phyloP scores from a whole-genome alignment of 352 stramenopile species.

The Phytophthora melonis region DNA sequence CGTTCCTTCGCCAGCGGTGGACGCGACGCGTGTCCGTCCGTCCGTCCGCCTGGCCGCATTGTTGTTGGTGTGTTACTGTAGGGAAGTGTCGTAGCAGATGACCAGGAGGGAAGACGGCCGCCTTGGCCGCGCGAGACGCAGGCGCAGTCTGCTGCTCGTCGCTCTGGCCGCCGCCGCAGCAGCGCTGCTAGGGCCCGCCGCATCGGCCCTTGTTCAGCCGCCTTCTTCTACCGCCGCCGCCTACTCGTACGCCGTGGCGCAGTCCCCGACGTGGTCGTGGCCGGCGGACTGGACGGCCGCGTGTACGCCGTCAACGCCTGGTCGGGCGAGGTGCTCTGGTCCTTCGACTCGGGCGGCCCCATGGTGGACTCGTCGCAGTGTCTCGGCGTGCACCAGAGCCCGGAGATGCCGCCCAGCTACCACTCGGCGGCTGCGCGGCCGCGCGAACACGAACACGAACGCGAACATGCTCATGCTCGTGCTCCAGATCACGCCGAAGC shows the following conservation, averaged over 20 bases:
- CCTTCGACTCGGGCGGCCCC: slow-evolving; percentile 83
- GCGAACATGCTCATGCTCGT: no score
- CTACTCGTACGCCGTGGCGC: slow-evolving; percentile 27
- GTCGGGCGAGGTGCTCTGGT: slow-evolving; percentile 82
- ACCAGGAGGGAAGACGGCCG: neutral
- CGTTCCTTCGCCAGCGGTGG: neutral
- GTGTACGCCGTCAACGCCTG: slow-evolving; percentile 84
- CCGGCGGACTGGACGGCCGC: slow-evolving; percentile 76
- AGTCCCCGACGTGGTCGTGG: slow-evolving; percentile 67
- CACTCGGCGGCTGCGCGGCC: slow-evolving; percentile 11
- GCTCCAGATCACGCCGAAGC: slow-evolving; percentile 2
- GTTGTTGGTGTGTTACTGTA: neutral
- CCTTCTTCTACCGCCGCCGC: slow-evolving; percentile 7
- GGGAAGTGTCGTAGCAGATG: neutral
- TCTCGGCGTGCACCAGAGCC: slow-evolving; percentile 9
- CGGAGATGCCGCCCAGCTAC: slow-evolving; percentile 23
- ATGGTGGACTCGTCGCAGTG: slow-evolving; percentile 82
- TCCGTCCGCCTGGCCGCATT: neutral
- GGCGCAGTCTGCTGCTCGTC: neutral
- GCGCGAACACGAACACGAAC: slow-evolving; percentile 1
- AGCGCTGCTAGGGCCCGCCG: neutral
- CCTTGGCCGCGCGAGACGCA: neutral
- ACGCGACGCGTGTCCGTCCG: neutral
- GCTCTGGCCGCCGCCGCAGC: neutral
- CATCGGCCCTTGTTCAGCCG: neutral